These are phyloP conservation scores for Penicillium expansum DNA, from an alignment of 2,329 filamentous ascomycete species.

Conservation along the genomic window DNA sequence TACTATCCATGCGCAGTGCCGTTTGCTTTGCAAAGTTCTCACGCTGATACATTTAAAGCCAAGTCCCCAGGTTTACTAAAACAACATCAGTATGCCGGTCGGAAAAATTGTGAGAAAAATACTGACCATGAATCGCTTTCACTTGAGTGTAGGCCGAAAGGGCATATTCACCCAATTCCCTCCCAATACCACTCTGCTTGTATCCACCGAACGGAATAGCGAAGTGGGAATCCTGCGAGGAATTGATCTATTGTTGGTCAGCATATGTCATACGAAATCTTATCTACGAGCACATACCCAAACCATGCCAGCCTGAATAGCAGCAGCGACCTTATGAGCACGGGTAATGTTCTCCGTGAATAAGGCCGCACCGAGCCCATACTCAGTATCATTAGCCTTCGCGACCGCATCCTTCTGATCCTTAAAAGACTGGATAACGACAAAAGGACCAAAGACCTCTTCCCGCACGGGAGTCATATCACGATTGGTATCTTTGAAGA, in stretches of 20 bases:
- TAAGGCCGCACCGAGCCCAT: no score
- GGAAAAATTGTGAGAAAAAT: not conserved
- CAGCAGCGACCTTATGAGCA: no score
- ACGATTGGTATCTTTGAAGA: no score
- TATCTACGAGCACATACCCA: conserved; percentile 34
- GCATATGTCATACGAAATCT: not conserved
- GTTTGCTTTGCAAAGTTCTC: not conserved
- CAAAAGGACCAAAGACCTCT: no score
- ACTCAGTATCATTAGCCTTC: no score
- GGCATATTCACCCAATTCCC: conserved; percentile 53
- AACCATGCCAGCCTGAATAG: conserved; percentile 38
- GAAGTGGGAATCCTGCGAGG: conserved; percentile 1
- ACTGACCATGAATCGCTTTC: conserved; percentile 23
- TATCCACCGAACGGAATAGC: conserved; percentile 41
- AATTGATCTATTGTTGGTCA: conserved; percentile 21
- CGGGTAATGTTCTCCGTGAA: no score
- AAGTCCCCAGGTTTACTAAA: conserved; percentile 1
- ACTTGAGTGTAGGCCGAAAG: conserved; percentile 45
- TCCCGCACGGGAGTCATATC: no score
- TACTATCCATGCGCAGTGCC: not conserved
- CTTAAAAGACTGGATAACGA: no score
- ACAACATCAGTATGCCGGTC: not conserved
- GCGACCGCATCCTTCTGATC: no score
- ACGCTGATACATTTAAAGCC: not conserved
- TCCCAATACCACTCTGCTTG: conserved; percentile 54